A percentile compares a stretch with the other conserved stretches of the same genome.
Evolutionary conservation across 768 basidiomycete species (phyloP).

Genomic region (Leccinum boreale): DNA sequence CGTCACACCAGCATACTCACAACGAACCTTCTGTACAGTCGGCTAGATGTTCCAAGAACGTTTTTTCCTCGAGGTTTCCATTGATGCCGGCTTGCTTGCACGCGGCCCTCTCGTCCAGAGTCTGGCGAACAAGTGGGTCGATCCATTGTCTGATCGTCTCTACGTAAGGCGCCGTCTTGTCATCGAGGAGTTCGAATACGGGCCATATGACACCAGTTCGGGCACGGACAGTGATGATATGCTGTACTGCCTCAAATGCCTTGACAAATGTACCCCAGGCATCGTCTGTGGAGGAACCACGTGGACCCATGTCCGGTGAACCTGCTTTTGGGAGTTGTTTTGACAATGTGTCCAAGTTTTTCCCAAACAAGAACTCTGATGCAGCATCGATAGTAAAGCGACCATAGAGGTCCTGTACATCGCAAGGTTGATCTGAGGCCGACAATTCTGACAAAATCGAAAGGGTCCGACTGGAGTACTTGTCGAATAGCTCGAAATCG

Average conservation of each 20-base stretch:
- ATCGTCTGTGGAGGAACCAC: conserved; percentile 59
- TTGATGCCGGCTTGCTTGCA: conserved; percentile 37
- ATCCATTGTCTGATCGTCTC: conserved; percentile 42
- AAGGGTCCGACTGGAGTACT: conserved; percentile 46
- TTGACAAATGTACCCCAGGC: conserved; percentile 55
- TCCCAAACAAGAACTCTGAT: conserved; percentile 71
- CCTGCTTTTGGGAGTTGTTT: conserved; percentile 50
- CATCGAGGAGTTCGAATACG: conserved; percentile 38
- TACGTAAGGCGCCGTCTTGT: conserved; percentile 35
- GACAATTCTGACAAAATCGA: conserved; percentile 44
- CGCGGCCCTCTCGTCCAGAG: conserved; percentile 44
- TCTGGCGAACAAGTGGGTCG: conserved; percentile 59
- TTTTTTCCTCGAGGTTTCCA: conserved; percentile 48
- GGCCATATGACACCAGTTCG: conserved; percentile 42
- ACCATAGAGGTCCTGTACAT: conserved; percentile 65
- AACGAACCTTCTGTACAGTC: conserved; percentile 59
- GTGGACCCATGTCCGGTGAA: conserved; percentile 44
- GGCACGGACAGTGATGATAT: conserved; percentile 33
- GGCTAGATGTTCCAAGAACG: conserved; percentile 64
- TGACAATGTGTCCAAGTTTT: conserved; percentile 58
- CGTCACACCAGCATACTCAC: background rate
- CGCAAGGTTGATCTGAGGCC: conserved; percentile 42
- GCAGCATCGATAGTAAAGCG: conserved; percentile 71
- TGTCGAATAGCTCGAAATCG: conserved; percentile 68
- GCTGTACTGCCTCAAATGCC: conserved; percentile 40